phyloP scores from a whole-genome alignment of 148 eudicot species.

The Arbutus unedo region DNA sequence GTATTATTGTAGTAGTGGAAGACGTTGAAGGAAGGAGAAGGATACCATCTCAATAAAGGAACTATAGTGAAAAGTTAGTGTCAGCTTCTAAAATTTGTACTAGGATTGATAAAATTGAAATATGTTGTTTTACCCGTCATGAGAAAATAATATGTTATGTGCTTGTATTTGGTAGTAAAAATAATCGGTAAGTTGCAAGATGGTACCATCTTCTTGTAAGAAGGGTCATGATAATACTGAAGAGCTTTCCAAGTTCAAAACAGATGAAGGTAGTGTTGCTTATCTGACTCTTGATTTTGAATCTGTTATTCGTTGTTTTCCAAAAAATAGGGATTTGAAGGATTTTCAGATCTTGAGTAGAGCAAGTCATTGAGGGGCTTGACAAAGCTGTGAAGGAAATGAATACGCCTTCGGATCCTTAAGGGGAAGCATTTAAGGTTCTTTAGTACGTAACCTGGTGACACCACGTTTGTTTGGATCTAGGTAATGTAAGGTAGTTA shows the following conservation, averaged over 20 bases:
- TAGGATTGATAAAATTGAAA: no score
- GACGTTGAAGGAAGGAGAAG: no score
- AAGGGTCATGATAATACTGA: constrained; percentile 69
- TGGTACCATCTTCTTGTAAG: constrained; percentile 61
- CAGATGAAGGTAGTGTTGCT: constrained; percentile 64
- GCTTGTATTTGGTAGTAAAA: constrained; percentile 52
- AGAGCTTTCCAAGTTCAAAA: constrained; percentile 67
- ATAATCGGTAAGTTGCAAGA: constrained; percentile 80
- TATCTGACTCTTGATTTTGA: neutral
- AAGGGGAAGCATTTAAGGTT: no score
- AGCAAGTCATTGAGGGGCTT: constrained; percentile 86
- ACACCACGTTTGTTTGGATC: no score
- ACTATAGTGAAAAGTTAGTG: constrained; percentile 64
- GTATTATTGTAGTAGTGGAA: no score
- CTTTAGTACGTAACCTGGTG: no score
- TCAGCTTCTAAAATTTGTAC: neutral
- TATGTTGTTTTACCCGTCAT: neutral
- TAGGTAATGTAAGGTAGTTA: no score
- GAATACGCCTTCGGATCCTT: constrained; percentile 86
- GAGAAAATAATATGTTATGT: constrained; percentile 2
- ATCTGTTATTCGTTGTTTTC: neutral
- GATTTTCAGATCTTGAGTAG: constrained; percentile 31
- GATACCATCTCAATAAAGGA: constrained; percentile 66
- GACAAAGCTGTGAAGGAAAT: constrained; percentile 68
- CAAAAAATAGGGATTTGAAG: neutral